Base-by-base conservation (phyloP, 225 moss, liverwort and hornwort species). In the Physcomitrellopsis africana region DNA sequence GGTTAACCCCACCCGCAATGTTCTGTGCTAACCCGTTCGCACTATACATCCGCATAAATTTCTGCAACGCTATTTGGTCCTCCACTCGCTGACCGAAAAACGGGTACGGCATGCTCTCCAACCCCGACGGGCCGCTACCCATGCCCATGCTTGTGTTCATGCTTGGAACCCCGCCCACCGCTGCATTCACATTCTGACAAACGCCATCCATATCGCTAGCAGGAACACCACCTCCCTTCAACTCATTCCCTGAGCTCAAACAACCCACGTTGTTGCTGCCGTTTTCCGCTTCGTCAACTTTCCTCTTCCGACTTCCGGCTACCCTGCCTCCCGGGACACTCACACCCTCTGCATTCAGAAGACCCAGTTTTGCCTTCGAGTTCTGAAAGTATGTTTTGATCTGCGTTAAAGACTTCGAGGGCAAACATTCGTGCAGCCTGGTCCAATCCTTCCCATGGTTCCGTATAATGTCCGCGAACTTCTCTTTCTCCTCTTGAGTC, bases 401-500 rank as follows among this genome's bases (percentile, higher is more conserved):
- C 81, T 99, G 99, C n/a, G 93, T 99, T 52, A 99, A 72, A 3
- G 95, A 95, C 71, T 99, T 99, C 47, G 93, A 89, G 59, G 95
- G 99, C 20, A 99, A 82, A 80, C 93, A 89, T 42, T 99, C 95
- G 42, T 82, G 90, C 83, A 99, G 71, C 61, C 87, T 82, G 10
- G 78, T 69, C 99, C 99, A 99, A 61, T 95, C 92, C 73, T 92
- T 95, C 65, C 99, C 99, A 75, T 95, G 84, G 59, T 83, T 93
- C 72, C 92, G 87, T 26, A 99, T 95, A n/a, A 95, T 95, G 68
- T 99, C 99, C 20, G 95, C 89, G 81, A 99, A 99, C 76, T 90
- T 99, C 51, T 99, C 99, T 69, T 99, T 99, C 78, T 99, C 99
- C 83, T 99, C 99, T 47, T 95, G 99, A 81, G 99, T 99, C 99